Evolutionary conservation across 495 filamentous ascomycete species (phyloP).

Genomic region (Annulohypoxylon moriforme): DNA sequence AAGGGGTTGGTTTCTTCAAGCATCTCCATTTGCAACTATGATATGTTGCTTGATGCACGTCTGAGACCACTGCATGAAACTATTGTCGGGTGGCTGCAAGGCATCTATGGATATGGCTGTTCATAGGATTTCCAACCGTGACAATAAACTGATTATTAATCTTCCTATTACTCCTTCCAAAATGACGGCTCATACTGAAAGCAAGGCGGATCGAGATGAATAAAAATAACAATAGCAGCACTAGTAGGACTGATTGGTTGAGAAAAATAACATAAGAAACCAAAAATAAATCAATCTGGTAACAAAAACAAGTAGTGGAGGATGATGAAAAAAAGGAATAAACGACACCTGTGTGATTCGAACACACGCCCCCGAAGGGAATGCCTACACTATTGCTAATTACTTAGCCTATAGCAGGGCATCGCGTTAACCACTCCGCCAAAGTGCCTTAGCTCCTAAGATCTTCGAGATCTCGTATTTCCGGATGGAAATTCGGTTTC

Average conservation of each 20-base stretch:
- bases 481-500: too few species aligned
- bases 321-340: background rate
- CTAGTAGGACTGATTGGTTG: too few species aligned
- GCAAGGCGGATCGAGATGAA: background rate
- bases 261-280: too few species aligned
- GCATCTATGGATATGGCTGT: background rate
- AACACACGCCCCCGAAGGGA: conserved; percentile 21
- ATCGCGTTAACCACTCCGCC: conserved; percentile 26
- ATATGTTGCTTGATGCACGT: background rate
- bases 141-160: background rate
- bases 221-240: too few species aligned
- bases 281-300: background rate
- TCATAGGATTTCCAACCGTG: too few species aligned
- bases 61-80: background rate
- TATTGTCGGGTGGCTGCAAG: background rate
- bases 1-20: background rate
- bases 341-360: conserved; percentile 21
- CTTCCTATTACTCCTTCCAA: background rate
- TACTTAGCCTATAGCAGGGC: conserved; percentile 6
- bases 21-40: background rate
- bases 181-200: background rate
- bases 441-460: conserved; percentile 8
- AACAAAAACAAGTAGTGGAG: background rate
- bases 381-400: conserved; percentile 1
- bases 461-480: background rate